Evolutionary conservation across 257 asterid species (phyloP).

Genomic region (Coffea eugenioides): DNA sequence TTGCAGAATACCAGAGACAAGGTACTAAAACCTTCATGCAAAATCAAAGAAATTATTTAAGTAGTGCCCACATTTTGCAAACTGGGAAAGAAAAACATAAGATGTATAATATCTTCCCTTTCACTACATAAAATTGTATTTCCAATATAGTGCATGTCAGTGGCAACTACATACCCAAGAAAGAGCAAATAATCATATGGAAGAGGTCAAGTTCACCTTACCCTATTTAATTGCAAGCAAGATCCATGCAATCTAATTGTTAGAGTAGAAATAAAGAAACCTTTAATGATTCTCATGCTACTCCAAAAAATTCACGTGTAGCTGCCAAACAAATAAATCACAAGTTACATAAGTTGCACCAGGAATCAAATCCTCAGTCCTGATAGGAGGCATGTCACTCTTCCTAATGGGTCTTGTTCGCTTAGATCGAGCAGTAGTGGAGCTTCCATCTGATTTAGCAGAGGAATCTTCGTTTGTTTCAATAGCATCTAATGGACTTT

Average conservation of each 20-base stretch:
- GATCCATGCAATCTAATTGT: not conserved
- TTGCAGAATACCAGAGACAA: too few relatives aligned
- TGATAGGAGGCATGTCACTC: constrained; percentile 92
- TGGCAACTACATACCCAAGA: not conserved
- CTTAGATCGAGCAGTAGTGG: constrained; percentile 35
- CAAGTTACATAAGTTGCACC: constrained; percentile 60
- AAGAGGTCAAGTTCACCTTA: too few relatives aligned
- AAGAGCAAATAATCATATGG: too few relatives aligned
- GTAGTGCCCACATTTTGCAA: too few relatives aligned
- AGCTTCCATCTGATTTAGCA: constrained; percentile 30
- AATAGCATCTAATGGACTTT: constrained; percentile 30
- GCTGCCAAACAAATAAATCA: not conserved
- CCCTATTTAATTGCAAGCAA: not conserved
- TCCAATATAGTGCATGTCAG: not conserved
- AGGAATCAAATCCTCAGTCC: constrained; percentile 68
- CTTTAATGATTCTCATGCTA: too few relatives aligned
- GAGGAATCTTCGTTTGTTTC: constrained; percentile 44
- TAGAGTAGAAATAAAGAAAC: not conserved
- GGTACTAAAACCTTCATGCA: too few relatives aligned
- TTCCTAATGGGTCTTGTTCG: constrained; percentile 64
- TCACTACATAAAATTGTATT: too few relatives aligned
- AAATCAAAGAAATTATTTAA: too few relatives aligned
- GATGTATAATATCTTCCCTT: not conserved
- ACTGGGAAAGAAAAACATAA: too few relatives aligned
- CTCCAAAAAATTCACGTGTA: not conserved